Base-by-base conservation (phyloP, 75 land plant species). In the Pseudotsuga menziesii region DNA sequence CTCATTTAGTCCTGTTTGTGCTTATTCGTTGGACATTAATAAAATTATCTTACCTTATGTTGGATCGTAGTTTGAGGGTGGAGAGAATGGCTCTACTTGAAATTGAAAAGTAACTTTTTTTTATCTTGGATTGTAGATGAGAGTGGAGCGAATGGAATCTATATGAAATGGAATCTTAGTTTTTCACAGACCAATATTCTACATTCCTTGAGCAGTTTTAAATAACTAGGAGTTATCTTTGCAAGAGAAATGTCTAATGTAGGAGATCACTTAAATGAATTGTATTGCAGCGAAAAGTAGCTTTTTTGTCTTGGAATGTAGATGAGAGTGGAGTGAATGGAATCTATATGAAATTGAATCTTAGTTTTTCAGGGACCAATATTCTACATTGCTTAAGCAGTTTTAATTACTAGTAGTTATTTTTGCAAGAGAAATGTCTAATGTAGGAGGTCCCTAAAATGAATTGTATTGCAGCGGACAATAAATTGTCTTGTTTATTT, bases 221-320 rank as follows among this genome's bases (percentile, higher is more conserved):
- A 60, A n/a, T 60, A 5, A 25, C 16, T 15, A 63, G 26, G 27
- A 15, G 26, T 27, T 29, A 27, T 63, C 27, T 4, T 63, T 63
- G 67, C 29, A 63, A 14, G 35, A 35, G 2, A 35, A 35, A n/a
- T n/a, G n/a, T 36, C 44, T 66, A 32, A 16, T 32, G 41, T 16
- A 17, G 39, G 70, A 66, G 54, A 12, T 36, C 70, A 66, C 16
- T 16, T 6, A 35, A 4, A 1, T 48, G 54, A 36, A 29, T 35
- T 62, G 61, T 59, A 62, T 27, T 62, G 66, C 66, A 62, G 66
- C 3, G 32, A n/a, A n/a, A n/a, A n/a, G n/a, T n/a, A n/a, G n/a
- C n/a, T n/a, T n/a, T n/a, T n/a, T n/a, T n/a, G n/a, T 29, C 32
- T 29, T 29, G 32, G 32, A 29, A 0, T 29, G 32, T 29, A 29